phyloP scores from a whole-genome alignment of 2,329 filamentous ascomycete species.

The Akanthomyces muscarius region DNA sequence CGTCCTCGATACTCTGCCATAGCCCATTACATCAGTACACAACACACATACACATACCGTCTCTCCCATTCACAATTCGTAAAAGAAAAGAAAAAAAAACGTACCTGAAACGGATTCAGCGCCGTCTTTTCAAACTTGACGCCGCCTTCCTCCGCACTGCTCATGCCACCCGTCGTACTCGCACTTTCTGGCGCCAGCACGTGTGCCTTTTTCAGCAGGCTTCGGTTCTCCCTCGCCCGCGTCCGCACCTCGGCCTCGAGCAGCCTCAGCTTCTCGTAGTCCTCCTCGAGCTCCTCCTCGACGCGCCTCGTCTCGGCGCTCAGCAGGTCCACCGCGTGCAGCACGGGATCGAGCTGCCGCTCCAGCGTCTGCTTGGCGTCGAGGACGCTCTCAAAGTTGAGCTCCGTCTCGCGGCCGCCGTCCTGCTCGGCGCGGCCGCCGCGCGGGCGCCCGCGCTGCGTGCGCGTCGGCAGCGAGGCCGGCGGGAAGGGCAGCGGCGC shows the following conservation, averaged over 20 bases:
- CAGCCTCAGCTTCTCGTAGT: constrained; percentile 47
- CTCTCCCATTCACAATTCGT: no score
- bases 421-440: constrained; percentile 27
- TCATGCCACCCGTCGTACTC: constrained; percentile 7
- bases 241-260: constrained; percentile 55
- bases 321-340: constrained; percentile 61
- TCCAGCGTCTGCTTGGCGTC: constrained; percentile 56
- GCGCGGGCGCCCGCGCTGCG: constrained; percentile 18
- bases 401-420: constrained; percentile 51
- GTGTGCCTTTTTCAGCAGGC: constrained; percentile 47
- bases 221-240: constrained; percentile 49
- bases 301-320: constrained; percentile 54
- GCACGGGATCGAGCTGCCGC: constrained; percentile 55
- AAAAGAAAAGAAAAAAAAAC: not conserved
- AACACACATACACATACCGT: no score
- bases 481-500: constrained; percentile 63
- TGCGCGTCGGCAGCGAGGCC: constrained; percentile 33
- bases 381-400: constrained; percentile 63
- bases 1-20: constrained; percentile 35
- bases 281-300: constrained; percentile 51
- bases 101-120: constrained; percentile 29
- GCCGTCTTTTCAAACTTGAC: constrained; percentile 20
- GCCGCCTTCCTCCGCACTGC: constrained; percentile 10
- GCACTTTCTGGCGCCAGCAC: constrained; percentile 42
- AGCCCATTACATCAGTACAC: not conserved